Evolutionary conservation across 192 early-diverging fungal genomes (phyloP).

Genomic region (Phycomyces blakesleeanus): DNA sequence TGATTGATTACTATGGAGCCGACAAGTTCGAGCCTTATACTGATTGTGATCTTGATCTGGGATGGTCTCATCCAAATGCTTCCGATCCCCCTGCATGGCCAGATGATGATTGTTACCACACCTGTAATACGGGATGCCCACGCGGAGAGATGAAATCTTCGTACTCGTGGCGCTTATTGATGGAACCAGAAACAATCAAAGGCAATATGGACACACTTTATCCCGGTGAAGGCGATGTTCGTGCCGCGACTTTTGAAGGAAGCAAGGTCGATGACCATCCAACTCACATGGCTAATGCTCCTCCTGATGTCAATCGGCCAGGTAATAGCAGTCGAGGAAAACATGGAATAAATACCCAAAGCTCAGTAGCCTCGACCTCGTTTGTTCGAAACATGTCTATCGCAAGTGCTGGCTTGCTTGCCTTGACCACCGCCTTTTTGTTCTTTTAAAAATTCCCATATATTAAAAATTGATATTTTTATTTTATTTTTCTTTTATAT

Average conservation of each 20-base stretch:
- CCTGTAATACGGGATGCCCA: slow-evolving; percentile 36
- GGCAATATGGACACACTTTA: slow-evolving; percentile 13
- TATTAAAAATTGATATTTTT: too few relatives aligned
- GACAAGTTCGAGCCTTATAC: slow-evolving; percentile 33
- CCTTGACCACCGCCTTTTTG: not conserved
- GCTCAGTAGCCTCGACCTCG: not conserved
- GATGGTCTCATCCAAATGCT: slow-evolving; percentile 36
- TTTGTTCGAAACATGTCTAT: not conserved
- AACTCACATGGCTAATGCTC: not conserved
- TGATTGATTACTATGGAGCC: slow-evolving; percentile 37
- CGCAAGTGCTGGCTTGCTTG: not conserved
- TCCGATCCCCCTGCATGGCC: slow-evolving; percentile 33
- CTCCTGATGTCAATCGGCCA: not conserved
- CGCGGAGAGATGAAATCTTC: slow-evolving; percentile 31
- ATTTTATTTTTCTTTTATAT: too few relatives aligned
- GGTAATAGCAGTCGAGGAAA: not conserved
- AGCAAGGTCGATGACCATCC: slow-evolving; percentile 5
- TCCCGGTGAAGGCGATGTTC: slow-evolving; percentile 13
- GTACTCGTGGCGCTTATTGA: slow-evolving; percentile 29
- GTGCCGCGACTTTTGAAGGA: slow-evolving; percentile 16
- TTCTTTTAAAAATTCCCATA: not conserved
- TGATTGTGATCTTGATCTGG: slow-evolving; percentile 36
- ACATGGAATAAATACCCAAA: not conserved
- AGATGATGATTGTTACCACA: slow-evolving; percentile 39
- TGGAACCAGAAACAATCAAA: slow-evolving; percentile 1